Evolutionary conservation across 2,329 filamentous ascomycete species (phyloP).

Genomic region (Fusarium sublunatum): DNA sequence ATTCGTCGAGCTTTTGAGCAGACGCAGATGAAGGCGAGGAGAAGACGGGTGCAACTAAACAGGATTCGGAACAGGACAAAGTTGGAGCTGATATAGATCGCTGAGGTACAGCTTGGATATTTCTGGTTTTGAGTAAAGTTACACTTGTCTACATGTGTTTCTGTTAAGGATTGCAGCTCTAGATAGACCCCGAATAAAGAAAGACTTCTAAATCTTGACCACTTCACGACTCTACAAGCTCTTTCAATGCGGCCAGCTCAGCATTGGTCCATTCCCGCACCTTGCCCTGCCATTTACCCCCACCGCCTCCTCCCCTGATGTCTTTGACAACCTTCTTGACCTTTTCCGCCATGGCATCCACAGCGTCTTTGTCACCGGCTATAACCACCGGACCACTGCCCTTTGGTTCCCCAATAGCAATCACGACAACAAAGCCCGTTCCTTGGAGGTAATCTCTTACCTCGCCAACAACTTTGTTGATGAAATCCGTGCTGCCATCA

Average conservation of each 20-base stretch:
- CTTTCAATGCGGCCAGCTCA: conserved; percentile 39
- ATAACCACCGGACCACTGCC: conserved; percentile 42
- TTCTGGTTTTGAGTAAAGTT: neutral
- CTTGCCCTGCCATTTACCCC: conserved; percentile 50
- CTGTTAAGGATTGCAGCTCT: neutral
- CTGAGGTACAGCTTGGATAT: neutral
- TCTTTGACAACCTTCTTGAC: conserved; percentile 35
- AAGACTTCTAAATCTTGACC: neutral
- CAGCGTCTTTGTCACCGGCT: conserved; percentile 37
- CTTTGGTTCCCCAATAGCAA: conserved; percentile 46
- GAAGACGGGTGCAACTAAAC: conserved; percentile 1
- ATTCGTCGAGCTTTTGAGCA: conserved; percentile 14
- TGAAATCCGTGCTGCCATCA: conserved; percentile 46
- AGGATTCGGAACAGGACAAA: neutral
- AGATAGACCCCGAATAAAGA: neutral
- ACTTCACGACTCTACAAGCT: conserved; percentile 30
- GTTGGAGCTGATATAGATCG: conserved; percentile 13
- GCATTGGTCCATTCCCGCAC: conserved; percentile 45
- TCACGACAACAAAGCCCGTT: conserved; percentile 30
- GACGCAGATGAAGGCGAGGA: conserved; percentile 15
- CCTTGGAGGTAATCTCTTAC: conserved; percentile 38
- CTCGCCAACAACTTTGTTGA: conserved; percentile 46
- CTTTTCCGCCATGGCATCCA: conserved; percentile 32
- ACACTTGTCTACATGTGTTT: neutral
- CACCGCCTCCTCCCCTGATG: conserved; percentile 47